Conservation (phyloP, 176 grass and related monocot genomes). For the Oryza rufipogon region DNA sequence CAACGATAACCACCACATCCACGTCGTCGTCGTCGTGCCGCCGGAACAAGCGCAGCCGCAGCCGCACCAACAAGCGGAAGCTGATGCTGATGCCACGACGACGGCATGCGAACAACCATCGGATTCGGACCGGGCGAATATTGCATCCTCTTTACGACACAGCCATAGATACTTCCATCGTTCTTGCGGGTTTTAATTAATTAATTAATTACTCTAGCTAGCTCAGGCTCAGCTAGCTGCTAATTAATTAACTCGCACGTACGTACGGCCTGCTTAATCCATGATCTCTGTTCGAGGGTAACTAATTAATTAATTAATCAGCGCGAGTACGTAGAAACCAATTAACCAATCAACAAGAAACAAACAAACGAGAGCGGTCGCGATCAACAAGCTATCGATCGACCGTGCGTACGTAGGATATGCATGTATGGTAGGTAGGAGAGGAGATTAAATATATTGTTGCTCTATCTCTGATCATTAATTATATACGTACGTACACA, state of each 20-base stretch:
- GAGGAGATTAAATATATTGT: no score
- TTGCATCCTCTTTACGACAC: background rate
- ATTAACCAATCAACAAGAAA: no score
- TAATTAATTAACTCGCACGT: background rate
- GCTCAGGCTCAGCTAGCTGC: background rate
- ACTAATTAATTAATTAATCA: no score
- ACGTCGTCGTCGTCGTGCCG: slow-evolving; percentile 43
- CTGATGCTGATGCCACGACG: background rate
- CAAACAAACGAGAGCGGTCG: no score
- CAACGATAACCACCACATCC: background rate
- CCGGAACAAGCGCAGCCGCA: background rate
- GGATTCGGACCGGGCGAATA: background rate
- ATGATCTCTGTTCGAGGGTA: no score
- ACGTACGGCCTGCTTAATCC: no score
- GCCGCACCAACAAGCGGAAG: background rate
- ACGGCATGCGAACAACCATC: background rate
- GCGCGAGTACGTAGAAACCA: no score
- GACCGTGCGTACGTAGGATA: no score
- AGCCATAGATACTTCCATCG: background rate
- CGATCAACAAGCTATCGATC: no score
- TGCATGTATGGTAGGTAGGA: no score
- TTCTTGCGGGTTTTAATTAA: background rate
- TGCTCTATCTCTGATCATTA: no score
- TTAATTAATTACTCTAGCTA: background rate
- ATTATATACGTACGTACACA: no score